phyloP scores from a whole-genome alignment of 2,329 filamentous ascomycete species.

The Phaeomoniella chlamydospora region DNA sequence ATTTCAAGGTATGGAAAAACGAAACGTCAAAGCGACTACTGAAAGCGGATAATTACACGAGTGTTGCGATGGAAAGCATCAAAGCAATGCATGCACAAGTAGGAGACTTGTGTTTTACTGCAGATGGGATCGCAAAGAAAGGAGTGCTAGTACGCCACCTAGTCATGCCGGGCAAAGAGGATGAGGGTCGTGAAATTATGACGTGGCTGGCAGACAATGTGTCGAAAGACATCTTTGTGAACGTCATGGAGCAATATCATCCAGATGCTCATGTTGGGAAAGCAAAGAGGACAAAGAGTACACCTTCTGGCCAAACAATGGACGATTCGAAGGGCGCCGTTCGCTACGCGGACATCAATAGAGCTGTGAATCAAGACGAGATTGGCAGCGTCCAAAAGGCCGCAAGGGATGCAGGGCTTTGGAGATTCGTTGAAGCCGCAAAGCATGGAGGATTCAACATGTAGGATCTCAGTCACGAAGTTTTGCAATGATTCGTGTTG shows the following conservation, averaged over 20 bases:
- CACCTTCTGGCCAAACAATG: slow-evolving; percentile 12
- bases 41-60: slow-evolving; percentile 64
- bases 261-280: slow-evolving; percentile 73
- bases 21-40: slow-evolving; percentile 54
- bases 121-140: slow-evolving; percentile 65
- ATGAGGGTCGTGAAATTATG: slow-evolving; percentile 61
- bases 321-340: slow-evolving; percentile 25
- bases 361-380: slow-evolving; percentile 51
- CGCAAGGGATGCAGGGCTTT: slow-evolving; percentile 57
- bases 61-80: slow-evolving; percentile 60
- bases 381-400: slow-evolving; percentile 51
- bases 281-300: slow-evolving; percentile 25
- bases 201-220: slow-evolving; percentile 60
- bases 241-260: slow-evolving; percentile 83
- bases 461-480: slow-evolving; percentile 6
- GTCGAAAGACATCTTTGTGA: slow-evolving; percentile 61
- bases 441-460: slow-evolving; percentile 41
- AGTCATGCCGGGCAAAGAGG: slow-evolving; percentile 70
- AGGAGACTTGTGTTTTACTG: slow-evolving; percentile 68
- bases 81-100: slow-evolving; percentile 70
- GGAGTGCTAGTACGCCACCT: slow-evolving; percentile 66
- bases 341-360: slow-evolving; percentile 65
- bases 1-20: slow-evolving; percentile 70
- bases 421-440: slow-evolving; percentile 59
- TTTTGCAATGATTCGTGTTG: background rate